Conservation (phyloP, 257 asterid species). For the Fraxinus cuspidata region DNA sequence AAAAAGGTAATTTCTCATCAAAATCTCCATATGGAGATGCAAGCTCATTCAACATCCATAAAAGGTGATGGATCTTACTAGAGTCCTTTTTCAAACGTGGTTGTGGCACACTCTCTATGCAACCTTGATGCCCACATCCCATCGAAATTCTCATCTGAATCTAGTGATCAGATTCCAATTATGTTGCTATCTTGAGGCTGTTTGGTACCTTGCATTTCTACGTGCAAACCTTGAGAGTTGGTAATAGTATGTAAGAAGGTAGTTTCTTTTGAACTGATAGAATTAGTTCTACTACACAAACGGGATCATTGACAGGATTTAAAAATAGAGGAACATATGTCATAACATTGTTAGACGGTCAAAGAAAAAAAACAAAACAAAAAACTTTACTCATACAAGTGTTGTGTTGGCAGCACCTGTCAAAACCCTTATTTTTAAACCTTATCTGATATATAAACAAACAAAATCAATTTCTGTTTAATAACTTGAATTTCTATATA, state of each 20-base stretch:
- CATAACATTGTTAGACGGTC: too few relatives aligned
- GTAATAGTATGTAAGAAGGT: slow-evolving; percentile 27
- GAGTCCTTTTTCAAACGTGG: slow-evolving; percentile 66
- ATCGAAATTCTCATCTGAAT: slow-evolving; percentile 35
- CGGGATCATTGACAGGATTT: too few relatives aligned
- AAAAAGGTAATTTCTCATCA: slow-evolving; percentile 72
- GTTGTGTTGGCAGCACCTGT: too few relatives aligned
- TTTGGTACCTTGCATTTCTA: slow-evolving; percentile 35
- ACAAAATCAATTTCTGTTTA: too few relatives aligned
- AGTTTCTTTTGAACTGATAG: slow-evolving; percentile 41
- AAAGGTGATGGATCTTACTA: slow-evolving; percentile 61
- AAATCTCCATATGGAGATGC: slow-evolving; percentile 94
- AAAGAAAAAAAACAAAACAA: too few relatives aligned
- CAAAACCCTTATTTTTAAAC: too few relatives aligned
- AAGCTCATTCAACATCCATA: slow-evolving; percentile 92
- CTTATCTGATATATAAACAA: too few relatives aligned
- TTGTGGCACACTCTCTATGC: slow-evolving; percentile 68
- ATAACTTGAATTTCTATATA: too few relatives aligned
- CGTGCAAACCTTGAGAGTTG: slow-evolving; percentile 36
- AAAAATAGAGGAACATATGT: too few relatives aligned
- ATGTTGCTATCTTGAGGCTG: slow-evolving; percentile 33
- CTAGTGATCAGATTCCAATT: slow-evolving; percentile 37
- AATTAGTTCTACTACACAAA: slow-evolving; percentile 24
- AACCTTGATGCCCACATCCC: slow-evolving; percentile 68
- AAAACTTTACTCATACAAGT: too few relatives aligned